A percentile compares a stretch with the other conserved stretches of the same genome.
Evolutionary conservation across 2,329 filamentous ascomycete species (phyloP).

Genomic region (Stenocarpella maydis): DNA sequence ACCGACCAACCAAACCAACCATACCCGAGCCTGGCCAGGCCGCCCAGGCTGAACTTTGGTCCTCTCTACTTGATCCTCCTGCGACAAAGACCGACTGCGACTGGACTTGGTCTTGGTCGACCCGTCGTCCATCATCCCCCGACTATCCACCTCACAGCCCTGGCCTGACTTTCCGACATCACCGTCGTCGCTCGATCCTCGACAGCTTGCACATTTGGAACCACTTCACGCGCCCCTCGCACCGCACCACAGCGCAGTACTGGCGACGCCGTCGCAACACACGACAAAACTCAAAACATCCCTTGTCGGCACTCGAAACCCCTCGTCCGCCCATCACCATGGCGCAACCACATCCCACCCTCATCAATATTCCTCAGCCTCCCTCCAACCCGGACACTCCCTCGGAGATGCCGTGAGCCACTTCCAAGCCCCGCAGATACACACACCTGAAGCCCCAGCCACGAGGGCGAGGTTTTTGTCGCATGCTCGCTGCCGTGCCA

Average conservation of each 20-base stretch:
- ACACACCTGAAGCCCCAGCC: neutral
- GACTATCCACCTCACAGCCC: neutral
- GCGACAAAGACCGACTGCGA: slow-evolving; percentile 3
- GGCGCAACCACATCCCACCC: slow-evolving; percentile 62
- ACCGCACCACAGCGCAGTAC: neutral
- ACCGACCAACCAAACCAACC: slow-evolving; percentile 10
- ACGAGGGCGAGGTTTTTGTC: neutral
- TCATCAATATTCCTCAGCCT: slow-evolving; percentile 86
- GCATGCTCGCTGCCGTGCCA: neutral
- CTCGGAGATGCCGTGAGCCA: slow-evolving; percentile 84
- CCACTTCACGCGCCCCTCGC: neutral
- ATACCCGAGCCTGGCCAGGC: slow-evolving; percentile 9
- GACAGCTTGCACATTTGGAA: too few species aligned
- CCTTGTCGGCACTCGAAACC: neutral
- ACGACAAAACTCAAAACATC: neutral
- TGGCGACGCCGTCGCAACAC: neutral
- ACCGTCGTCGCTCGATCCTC: neutral
- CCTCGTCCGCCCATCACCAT: slow-evolving; percentile 36
- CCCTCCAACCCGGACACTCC: slow-evolving; percentile 86
- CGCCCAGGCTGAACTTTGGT: slow-evolving; percentile 17
- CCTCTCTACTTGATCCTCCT: neutral
- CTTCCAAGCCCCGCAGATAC: slow-evolving; percentile 10
- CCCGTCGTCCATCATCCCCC: neutral
- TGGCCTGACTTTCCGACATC: slow-evolving; percentile 2
- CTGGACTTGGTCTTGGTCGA: too few species aligned